phyloP scores from a whole-genome alignment of 23 red algal genomes.

The Agarophyton chilense region DNA sequence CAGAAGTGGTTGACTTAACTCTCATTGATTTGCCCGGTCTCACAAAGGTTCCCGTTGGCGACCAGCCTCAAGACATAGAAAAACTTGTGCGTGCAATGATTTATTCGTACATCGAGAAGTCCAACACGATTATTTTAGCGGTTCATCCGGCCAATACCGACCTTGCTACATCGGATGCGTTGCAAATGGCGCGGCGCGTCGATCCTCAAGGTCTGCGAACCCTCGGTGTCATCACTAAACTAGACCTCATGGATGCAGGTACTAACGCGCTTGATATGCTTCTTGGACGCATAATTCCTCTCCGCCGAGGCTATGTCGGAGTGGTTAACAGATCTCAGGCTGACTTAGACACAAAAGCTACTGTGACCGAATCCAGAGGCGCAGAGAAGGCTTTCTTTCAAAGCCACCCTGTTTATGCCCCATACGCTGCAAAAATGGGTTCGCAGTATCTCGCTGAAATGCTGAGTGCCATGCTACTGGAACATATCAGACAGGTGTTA shows the following conservation, averaged over 20 bases:
- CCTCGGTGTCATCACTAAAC: slow-evolving; percentile 97
- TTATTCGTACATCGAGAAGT: slow-evolving; percentile 89
- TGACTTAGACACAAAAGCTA: slow-evolving; percentile 65
- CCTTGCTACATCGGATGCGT: slow-evolving; percentile 93
- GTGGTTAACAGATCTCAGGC: slow-evolving; percentile 92
- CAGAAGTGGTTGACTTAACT: slow-evolving; percentile 93
- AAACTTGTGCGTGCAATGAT: slow-evolving; percentile 94
- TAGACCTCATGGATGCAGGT: slow-evolving; percentile 98
- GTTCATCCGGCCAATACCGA: slow-evolving; percentile 98
- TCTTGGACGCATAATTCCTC: slow-evolving; percentile 73
- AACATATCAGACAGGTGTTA: slow-evolving; percentile 90
- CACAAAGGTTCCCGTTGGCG: slow-evolving; percentile 98
- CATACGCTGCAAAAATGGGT: slow-evolving; percentile 80
- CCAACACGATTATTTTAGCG: slow-evolving; percentile 93
- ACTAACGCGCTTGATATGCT: slow-evolving; percentile 98
- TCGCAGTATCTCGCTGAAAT: slow-evolving; percentile 81
- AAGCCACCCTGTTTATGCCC: slow-evolving; percentile 86
- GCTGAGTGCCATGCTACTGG: slow-evolving; percentile 87
- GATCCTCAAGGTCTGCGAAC: slow-evolving; percentile 92
- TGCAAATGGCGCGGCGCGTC: slow-evolving; percentile 92
- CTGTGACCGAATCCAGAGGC: slow-evolving; percentile 73
- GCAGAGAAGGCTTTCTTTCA: slow-evolving; percentile 85
- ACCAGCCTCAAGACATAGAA: slow-evolving; percentile 97
- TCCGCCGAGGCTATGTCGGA: slow-evolving; percentile 94
- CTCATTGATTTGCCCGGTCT: slow-evolving; percentile 97